Evolutionary conservation across 83 land plant genomes (phyloP).

Genomic region (Diphasiastrum complanatum): DNA sequence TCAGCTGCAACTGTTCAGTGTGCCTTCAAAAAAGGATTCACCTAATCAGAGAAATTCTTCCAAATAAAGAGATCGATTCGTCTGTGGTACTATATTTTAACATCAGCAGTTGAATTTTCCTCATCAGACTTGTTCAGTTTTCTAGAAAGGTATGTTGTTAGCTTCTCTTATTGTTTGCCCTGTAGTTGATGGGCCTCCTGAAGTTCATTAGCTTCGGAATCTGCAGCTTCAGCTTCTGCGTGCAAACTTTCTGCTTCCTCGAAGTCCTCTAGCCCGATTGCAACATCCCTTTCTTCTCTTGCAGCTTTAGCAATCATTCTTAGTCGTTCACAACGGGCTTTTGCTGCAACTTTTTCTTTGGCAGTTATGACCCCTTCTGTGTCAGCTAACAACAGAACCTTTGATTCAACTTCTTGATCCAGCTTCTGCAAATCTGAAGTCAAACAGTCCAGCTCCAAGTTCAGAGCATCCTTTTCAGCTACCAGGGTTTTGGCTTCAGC

Average conservation of each 20-base stretch:
- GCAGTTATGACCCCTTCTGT: constrained; percentile 35
- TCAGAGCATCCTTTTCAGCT: constrained; percentile 40
- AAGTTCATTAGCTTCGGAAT: constrained; percentile 52
- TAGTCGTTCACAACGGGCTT: constrained; percentile 54
- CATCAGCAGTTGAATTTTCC: too few relatives aligned
- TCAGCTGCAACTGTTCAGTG: too few relatives aligned
- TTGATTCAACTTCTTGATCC: constrained; percentile 44
- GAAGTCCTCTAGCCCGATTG: constrained; percentile 51
- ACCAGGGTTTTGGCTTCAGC: constrained; percentile 62
- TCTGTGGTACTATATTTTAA: too few relatives aligned
- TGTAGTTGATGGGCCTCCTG: constrained; percentile 33
- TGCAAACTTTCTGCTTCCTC: constrained; percentile 62
- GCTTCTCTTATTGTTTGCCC: constrained; percentile 31
- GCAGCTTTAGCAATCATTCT: constrained; percentile 54
- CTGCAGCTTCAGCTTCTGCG: constrained; percentile 67
- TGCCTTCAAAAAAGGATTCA: too few relatives aligned
- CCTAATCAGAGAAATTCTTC: too few relatives aligned
- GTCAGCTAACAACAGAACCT: constrained; percentile 31
- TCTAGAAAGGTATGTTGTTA: too few relatives aligned
- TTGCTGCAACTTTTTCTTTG: constrained; percentile 64
- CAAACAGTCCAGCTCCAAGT: constrained; percentile 30
- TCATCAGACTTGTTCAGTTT: too few relatives aligned
- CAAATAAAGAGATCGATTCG: too few relatives aligned
- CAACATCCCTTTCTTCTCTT: constrained; percentile 56
- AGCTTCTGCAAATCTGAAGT: constrained; percentile 34